Percentiles rank a stretch among this genome's conserved stretches.
These are phyloP conservation scores for Amanita pseudoporphyria DNA, from an alignment of 768 basidiomycete species.

Conservation along the genomic window DNA sequence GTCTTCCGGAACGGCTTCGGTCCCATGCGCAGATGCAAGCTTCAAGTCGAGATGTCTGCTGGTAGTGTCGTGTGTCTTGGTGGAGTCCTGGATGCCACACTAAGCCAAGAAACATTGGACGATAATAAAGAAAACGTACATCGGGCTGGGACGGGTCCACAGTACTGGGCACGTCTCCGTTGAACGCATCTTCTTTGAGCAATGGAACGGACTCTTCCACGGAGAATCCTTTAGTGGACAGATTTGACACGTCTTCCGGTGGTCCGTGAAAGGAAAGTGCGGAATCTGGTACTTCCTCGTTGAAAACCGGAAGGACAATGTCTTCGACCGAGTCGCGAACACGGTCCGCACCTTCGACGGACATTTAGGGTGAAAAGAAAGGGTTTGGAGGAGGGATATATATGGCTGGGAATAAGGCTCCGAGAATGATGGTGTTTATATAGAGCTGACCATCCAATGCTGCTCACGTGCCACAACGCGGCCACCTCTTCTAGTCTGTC, in stretches of 20 bases:
- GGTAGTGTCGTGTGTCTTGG: not conserved
- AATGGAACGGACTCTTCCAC: not conserved
- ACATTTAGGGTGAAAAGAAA: conserved; percentile 9
- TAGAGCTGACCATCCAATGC: not conserved
- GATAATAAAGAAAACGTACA: conserved; percentile 2
- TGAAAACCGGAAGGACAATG: conserved; percentile 1
- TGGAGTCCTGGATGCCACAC: not conserved
- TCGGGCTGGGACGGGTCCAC: not conserved
- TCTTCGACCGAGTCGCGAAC: conserved; percentile 1
- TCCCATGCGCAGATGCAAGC: not conserved
- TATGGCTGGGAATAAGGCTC: not conserved
- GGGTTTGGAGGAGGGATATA: conserved; percentile 1
- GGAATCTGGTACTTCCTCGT: not conserved
- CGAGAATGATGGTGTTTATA: not conserved
- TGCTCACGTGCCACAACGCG: conserved; percentile 3
- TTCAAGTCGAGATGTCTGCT: not conserved
- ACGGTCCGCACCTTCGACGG: conserved; percentile 3
- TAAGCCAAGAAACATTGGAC: not conserved
- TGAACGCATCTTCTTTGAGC: conserved; percentile 3
- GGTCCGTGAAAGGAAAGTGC: not conserved
- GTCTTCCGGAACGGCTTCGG: not conserved
- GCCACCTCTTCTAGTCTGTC: not conserved
- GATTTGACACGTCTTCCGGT: conserved; percentile 6
- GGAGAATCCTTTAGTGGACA: not conserved
- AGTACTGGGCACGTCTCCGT: not conserved